These are phyloP conservation scores for Mitragyna speciosa DNA, from an alignment of 257 asterid genomes.

Conservation along the genomic window DNA sequence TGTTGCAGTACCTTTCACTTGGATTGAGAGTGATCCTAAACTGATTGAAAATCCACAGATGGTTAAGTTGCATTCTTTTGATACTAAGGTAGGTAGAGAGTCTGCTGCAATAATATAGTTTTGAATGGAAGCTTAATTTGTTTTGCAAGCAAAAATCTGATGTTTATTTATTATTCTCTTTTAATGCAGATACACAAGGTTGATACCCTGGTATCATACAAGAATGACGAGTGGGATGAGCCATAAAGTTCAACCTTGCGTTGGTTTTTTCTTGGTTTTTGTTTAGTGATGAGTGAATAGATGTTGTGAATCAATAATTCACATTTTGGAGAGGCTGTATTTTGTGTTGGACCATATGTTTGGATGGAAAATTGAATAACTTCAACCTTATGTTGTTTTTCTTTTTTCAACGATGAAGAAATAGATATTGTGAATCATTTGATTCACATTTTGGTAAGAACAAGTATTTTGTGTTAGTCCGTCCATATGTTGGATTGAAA, in stretches of 20 bases:
- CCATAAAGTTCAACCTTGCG: constrained; percentile 6
- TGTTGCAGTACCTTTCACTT: constrained; percentile 76
- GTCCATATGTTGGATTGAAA: too few species aligned
- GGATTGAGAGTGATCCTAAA: constrained; percentile 98
- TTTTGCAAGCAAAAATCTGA: background rate
- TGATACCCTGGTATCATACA: constrained; percentile 89
- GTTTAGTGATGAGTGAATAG: constrained; percentile 6
- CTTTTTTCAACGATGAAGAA: too few species aligned
- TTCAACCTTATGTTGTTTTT: too few species aligned
- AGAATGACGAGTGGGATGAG: constrained; percentile 85
- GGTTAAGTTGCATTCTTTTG: constrained; percentile 93
- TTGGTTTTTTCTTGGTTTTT: background rate
- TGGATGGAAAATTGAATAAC: background rate
- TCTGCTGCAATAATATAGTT: background rate
- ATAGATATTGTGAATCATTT: too few species aligned
- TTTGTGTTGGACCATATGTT: background rate
- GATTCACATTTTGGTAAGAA: too few species aligned
- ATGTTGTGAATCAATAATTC: constrained; percentile 17
- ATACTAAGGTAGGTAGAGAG: constrained; percentile 62
- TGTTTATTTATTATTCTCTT: background rate
- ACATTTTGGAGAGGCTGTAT: background rate
- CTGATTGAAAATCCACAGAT: constrained; percentile 87
- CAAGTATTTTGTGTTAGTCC: too few species aligned
- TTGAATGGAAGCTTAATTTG: background rate
- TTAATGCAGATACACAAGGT: constrained; percentile 93